phyloP scores from a whole-genome alignment of 2,329 filamentous ascomycete species.

The Pyrenochaeta sp. region DNA sequence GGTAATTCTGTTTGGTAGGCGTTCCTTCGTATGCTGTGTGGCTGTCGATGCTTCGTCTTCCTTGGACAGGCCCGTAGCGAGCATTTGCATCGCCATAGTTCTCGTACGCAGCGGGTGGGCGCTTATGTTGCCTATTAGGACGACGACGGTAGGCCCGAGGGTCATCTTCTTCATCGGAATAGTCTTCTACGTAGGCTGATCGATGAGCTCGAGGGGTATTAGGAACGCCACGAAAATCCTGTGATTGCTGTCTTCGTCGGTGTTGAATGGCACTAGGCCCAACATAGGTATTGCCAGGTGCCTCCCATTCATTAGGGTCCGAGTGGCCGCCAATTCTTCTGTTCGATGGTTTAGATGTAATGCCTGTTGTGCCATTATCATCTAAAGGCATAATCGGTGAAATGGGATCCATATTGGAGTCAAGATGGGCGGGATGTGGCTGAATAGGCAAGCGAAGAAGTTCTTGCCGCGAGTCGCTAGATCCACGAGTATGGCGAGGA shows the following conservation, averaged over 20 bases:
- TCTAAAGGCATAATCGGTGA: slow-evolving; percentile 17
- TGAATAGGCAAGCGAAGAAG: slow-evolving; percentile 40
- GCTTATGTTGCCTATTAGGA: slow-evolving; percentile 24
- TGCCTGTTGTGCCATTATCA: slow-evolving; percentile 1
- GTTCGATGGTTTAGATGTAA: slow-evolving; percentile 14
- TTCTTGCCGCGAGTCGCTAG: slow-evolving; percentile 36
- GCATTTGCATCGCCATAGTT: slow-evolving; percentile 20
- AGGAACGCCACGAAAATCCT: slow-evolving; percentile 13
- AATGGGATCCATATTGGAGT: slow-evolving; percentile 14
- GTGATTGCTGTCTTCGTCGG: slow-evolving; percentile 17
- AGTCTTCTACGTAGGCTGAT: slow-evolving; percentile 37
- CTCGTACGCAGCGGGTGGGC: slow-evolving; percentile 37
- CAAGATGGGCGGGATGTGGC: slow-evolving; percentile 35
- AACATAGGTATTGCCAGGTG: neutral
- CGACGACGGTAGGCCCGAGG: slow-evolving; percentile 35
- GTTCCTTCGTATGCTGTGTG: slow-evolving; percentile 28
- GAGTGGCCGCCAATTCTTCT: slow-evolving; percentile 18
- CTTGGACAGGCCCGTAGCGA: slow-evolving; percentile 22
- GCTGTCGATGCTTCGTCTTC: slow-evolving; percentile 25
- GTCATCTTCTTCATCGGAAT: slow-evolving; percentile 36
- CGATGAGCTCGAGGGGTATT: slow-evolving; percentile 12
- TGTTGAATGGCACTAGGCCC: neutral
- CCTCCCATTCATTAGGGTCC: slow-evolving; percentile 17
- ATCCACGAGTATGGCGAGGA: slow-evolving; percentile 18
- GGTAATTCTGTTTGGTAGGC: slow-evolving; percentile 27